Evolutionary conservation across 2,329 filamentous ascomycete genomes (phyloP), one percentile per base, ranked within the genome.

Genomic region (Fusarium azukiicola): DNA sequence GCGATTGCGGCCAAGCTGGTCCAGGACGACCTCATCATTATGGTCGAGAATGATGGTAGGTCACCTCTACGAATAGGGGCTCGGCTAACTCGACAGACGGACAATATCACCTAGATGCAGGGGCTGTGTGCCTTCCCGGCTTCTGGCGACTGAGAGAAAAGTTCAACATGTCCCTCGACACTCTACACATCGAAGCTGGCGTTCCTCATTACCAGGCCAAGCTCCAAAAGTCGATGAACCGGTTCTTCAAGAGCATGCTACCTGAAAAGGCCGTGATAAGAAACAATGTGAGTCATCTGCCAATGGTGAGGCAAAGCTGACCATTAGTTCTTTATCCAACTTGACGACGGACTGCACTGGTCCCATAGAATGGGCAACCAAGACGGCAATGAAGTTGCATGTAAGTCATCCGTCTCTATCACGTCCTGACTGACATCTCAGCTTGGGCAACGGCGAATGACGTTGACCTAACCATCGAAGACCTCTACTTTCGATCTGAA

Each of bases 401-500:
- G 79, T 76, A 69, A 69, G 78, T 73, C 0, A 0, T 7, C 1
- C 0, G 9, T 2, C 11, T 10, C 3, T 1, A 19, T 3, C 3
- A 2, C 17, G 3, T 17, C 38, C 12, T 58, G 32, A n/a, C 69
- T 79, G 32, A 80, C n/a, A 46, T 17, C 4, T 3, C 5, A 79
- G 79, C 76, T 3, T 80, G 79, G 79, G 76, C 38, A 68, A 69
- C 74, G 13, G 74, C 79, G 19, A 75, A 80, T 7, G 49, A 69
- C 5, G 67, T 67, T 5, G 71, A 58, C 1, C 46, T 80, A 0
- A 74, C 71, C 0, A 71, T 80, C 3, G 47, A 79, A 5, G 74
- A 80, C 16, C 76, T 80, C 11, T 75, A 80, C 32, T 80, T 80
- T 16, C 76, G 76, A 14, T 80, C 79, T 1, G 78, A 80, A 56